These are phyloP conservation scores for Rhazya stricta DNA, from an alignment of 257 asterid species.

Conservation along the genomic window DNA sequence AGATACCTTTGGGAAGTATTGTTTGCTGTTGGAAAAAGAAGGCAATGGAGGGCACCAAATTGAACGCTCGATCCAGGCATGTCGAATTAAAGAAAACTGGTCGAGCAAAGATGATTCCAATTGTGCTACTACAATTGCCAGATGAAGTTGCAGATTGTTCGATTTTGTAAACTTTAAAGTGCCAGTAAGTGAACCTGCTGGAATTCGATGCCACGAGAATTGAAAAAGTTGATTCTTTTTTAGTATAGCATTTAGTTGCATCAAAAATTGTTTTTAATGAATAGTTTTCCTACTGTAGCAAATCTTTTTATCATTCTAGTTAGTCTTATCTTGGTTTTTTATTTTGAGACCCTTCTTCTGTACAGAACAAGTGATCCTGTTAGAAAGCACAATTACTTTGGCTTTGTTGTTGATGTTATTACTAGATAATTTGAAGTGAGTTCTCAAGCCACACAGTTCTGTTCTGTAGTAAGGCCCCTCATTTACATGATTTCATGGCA, in stretches of 20 bases:
- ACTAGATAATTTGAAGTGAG: not conserved
- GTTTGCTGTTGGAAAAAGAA: constrained; percentile 56
- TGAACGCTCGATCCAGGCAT: constrained; percentile 54
- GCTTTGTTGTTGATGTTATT: not conserved
- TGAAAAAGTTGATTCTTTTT: not conserved
- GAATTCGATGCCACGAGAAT: not conserved
- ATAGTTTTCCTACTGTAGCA: not conserved
- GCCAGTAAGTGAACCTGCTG: not conserved
- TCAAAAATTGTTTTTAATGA: not conserved
- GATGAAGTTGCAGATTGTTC: constrained; percentile 27
- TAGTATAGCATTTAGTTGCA: not conserved
- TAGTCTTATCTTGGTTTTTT: not conserved
- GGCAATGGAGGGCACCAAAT: constrained; percentile 31
- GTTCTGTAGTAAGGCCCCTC: not conserved
- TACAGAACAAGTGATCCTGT: not conserved
- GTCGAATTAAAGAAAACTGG: constrained; percentile 60
- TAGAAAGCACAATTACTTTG: not conserved
- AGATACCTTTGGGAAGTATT: constrained; percentile 58
- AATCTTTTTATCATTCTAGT: not conserved
- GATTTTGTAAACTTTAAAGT: not conserved
- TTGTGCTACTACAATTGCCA: constrained; percentile 41
- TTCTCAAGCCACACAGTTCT: too few species aligned
- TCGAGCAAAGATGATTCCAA: constrained; percentile 58
- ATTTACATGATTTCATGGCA: too few species aligned
- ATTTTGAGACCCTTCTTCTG: not conserved